These are phyloP conservation scores for Fusarium clavum DNA, from an alignment of 2,329 filamentous ascomycete genomes.

Conservation along the genomic window DNA sequence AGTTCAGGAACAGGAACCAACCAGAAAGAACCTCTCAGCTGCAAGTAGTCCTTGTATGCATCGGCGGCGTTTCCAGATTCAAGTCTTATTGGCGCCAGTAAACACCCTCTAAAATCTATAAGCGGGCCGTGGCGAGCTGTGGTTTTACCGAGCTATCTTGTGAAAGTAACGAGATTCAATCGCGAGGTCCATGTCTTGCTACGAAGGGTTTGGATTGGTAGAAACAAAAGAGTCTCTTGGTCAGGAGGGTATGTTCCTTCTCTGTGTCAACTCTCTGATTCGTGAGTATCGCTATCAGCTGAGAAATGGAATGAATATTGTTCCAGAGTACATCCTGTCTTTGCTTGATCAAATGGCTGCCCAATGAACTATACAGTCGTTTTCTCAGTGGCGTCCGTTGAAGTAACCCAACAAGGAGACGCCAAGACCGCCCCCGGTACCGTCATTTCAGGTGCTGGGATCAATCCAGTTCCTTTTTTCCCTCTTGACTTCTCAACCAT, in stretches of 20 bases:
- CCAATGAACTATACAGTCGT: slow-evolving; percentile 24
- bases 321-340: slow-evolving; percentile 1
- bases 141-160: slow-evolving; percentile 16
- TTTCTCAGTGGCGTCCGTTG: slow-evolving; percentile 31
- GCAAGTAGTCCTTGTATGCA: slow-evolving; percentile 21
- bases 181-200: background rate
- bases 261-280: background rate
- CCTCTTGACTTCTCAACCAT: slow-evolving; percentile 25
- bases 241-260: background rate
- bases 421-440: slow-evolving; percentile 36
- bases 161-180: slow-evolving; percentile 4
- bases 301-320: background rate
- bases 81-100: slow-evolving; percentile 21
- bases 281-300: too few relatives aligned
- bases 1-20: slow-evolving; percentile 32
- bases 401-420: slow-evolving; percentile 34
- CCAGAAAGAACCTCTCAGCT: slow-evolving; percentile 3
- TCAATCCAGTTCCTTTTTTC: slow-evolving; percentile 5
- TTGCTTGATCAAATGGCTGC: slow-evolving; percentile 3
- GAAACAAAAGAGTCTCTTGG: background rate
- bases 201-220: background rate
- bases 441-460: slow-evolving; percentile 37
- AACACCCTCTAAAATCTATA: slow-evolving; percentile 18
- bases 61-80: slow-evolving; percentile 24
- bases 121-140: slow-evolving; percentile 38